phyloP scores from a whole-genome alignment of 1,284 basidiomycete genomes.

The Pyrrhoderma lamaoense region DNA sequence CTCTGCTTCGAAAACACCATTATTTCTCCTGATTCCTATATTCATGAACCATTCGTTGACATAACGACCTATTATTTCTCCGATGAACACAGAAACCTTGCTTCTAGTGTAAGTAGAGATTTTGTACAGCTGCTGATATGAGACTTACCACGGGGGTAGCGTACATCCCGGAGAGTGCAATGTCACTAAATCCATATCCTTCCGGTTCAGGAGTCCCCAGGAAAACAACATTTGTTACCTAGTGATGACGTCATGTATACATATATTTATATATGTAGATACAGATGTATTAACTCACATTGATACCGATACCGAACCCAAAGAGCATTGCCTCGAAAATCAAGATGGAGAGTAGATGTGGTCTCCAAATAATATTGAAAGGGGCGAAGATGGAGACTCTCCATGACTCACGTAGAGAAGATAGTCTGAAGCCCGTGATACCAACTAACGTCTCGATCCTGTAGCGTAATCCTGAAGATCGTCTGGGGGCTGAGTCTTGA shows the following conservation, averaged over 20 bases:
- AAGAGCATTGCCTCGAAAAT: slow-evolving; percentile 59
- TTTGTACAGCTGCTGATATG: background rate
- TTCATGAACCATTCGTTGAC: slow-evolving; percentile 63
- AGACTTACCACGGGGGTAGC: slow-evolving; percentile 53
- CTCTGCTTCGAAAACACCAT: slow-evolving; percentile 67
- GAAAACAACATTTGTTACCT: slow-evolving; percentile 69
- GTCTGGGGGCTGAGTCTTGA: slow-evolving; percentile 42
- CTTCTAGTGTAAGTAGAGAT: background rate
- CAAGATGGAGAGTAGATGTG: slow-evolving; percentile 49
- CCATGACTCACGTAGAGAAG: slow-evolving; percentile 54
- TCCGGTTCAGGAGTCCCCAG: slow-evolving; percentile 48
- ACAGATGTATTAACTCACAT: slow-evolving; percentile 36
- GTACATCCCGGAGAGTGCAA: slow-evolving; percentile 51
- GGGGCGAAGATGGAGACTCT: slow-evolving; percentile 37
- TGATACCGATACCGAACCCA: slow-evolving; percentile 67
- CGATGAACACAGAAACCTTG: slow-evolving; percentile 57
- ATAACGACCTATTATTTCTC: slow-evolving; percentile 60
- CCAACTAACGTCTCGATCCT: slow-evolving; percentile 59
- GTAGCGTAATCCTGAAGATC: slow-evolving; percentile 40
- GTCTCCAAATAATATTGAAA: slow-evolving; percentile 54
- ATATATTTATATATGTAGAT: background rate
- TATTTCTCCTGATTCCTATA: slow-evolving; percentile 46
- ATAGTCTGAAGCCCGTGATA: slow-evolving; percentile 54
- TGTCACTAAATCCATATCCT: slow-evolving; percentile 51
- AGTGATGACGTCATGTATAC: background rate